Percentiles rank a stretch among this genome's conserved stretches.
Evolutionary conservation across 768 basidiomycete species (phyloP).

Genomic region (Hebeloma cylindrosporum): DNA sequence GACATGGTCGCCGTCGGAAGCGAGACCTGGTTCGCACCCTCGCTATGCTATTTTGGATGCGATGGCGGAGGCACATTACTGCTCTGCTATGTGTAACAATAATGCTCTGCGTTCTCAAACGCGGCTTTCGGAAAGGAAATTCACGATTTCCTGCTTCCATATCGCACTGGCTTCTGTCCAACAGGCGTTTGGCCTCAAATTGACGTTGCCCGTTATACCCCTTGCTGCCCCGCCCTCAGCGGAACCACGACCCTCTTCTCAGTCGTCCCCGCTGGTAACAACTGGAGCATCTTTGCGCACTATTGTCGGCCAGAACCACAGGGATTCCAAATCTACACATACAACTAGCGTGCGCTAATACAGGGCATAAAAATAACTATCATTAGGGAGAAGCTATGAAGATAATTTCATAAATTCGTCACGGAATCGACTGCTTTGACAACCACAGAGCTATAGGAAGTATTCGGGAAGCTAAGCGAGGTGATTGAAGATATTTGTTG

Average conservation of each 20-base stretch:
- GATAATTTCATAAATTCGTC: constrained; percentile 15
- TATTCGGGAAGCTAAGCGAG: constrained; percentile 73
- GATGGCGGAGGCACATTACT: constrained; percentile 53
- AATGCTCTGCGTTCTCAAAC: constrained; percentile 27
- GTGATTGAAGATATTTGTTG: constrained; percentile 8
- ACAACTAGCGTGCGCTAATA: too few relatives aligned
- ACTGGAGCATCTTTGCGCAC: too few relatives aligned
- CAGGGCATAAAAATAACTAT: too few relatives aligned
- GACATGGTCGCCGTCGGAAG: constrained; percentile 65
- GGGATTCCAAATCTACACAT: constrained; percentile 12
- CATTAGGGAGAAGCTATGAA: too few relatives aligned
- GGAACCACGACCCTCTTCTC: too few relatives aligned
- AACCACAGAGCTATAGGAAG: constrained; percentile 53
- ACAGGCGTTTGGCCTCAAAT: constrained; percentile 4
- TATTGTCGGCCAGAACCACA: too few relatives aligned
- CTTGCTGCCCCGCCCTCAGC: too few relatives aligned
- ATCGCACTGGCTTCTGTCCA: constrained; percentile 12
- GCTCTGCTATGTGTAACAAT: constrained; percentile 33
- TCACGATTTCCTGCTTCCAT: constrained; percentile 20
- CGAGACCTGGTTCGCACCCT: constrained; percentile 68
- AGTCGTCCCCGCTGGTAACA: too few relatives aligned
- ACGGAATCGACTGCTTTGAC: constrained; percentile 11
- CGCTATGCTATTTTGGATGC: constrained; percentile 60
- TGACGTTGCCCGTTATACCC: not conserved
- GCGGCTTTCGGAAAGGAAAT: constrained; percentile 21